A percentile compares a stretch with the other conserved stretches of the same genome.
Conservation (phyloP, 75 land plant species). For the Sequoiadendron giganteum region DNA sequence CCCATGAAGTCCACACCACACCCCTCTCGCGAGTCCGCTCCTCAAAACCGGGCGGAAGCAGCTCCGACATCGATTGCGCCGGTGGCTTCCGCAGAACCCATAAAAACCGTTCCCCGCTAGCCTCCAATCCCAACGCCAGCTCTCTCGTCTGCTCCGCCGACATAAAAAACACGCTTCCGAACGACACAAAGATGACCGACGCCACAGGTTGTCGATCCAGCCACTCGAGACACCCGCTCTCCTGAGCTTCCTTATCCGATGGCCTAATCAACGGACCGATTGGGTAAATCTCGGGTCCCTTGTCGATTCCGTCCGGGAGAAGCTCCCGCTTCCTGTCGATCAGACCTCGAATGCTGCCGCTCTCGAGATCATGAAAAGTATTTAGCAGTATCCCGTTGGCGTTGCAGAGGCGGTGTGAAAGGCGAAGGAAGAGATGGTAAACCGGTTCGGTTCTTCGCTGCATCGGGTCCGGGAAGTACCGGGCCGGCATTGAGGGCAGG, state of each 20-base stretch:
- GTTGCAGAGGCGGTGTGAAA: neutral
- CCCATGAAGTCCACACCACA: slow-evolving; percentile 21
- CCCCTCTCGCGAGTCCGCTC: slow-evolving; percentile 28
- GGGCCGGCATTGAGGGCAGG: slow-evolving; percentile 13
- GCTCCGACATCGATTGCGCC: neutral
- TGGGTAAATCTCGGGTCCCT: slow-evolving; percentile 21
- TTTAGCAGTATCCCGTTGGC: slow-evolving; percentile 35
- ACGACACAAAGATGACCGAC: slow-evolving; percentile 66
- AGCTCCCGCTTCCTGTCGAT: slow-evolving; percentile 12
- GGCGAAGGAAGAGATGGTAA: slow-evolving; percentile 17
- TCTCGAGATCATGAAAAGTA: slow-evolving; percentile 13
- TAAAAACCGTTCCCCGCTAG: slow-evolving; percentile 53
- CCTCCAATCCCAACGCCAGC: slow-evolving; percentile 60
- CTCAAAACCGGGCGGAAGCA: slow-evolving; percentile 35
- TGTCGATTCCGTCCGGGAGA: slow-evolving; percentile 1
- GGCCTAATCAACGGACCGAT: slow-evolving; percentile 40
- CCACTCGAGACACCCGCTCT: slow-evolving; percentile 36
- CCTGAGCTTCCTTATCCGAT: neutral
- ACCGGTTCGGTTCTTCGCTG: slow-evolving; percentile 8
- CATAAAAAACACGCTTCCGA: slow-evolving; percentile 52
- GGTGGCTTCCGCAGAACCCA: slow-evolving; percentile 48
- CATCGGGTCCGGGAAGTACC: slow-evolving; percentile 16
- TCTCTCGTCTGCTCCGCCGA: slow-evolving; percentile 40
- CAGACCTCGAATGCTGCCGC: neutral
- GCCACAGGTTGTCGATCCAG: slow-evolving; percentile 43